phyloP scores from a whole-genome alignment of 208 protist species.

The Leishmania aethiopica region DNA sequence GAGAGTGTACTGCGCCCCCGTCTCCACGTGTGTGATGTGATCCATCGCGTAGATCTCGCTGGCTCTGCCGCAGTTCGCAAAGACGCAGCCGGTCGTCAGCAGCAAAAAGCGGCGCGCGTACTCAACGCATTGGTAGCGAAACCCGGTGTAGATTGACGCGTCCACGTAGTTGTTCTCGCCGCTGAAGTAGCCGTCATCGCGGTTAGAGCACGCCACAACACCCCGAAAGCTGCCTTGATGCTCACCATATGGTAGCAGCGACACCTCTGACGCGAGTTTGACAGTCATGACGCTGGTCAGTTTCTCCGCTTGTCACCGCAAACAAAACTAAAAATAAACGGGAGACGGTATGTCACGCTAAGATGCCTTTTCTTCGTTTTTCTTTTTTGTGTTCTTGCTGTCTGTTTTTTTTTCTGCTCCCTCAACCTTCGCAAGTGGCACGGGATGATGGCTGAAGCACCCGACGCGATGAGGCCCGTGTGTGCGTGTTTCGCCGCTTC shows the following conservation, averaged over 20 bases:
- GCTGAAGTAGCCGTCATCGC: constrained; percentile 84
- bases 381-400: not conserved
- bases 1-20: constrained; percentile 46
- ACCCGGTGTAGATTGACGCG: constrained; percentile 68
- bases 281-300: not conserved
- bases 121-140: constrained; percentile 84
- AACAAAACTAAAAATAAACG: not conserved
- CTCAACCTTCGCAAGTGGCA: not conserved
- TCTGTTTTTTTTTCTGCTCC: not conserved
- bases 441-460: not conserved
- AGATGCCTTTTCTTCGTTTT: not conserved
- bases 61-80: constrained; percentile 64
- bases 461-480: not conserved
- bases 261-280: constrained; percentile 3
- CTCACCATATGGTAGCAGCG: constrained; percentile 57
- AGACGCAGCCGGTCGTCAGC: constrained; percentile 75
- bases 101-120: constrained; percentile 79
- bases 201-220: constrained; percentile 70
- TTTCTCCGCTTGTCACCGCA: not conserved
- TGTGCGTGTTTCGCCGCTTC: not conserved
- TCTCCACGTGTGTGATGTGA: constrained; percentile 64
- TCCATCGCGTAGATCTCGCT: constrained; percentile 76
- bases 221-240: constrained; percentile 72
- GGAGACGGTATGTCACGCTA: too few species aligned
- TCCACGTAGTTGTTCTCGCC: constrained; percentile 82